These are phyloP conservation scores for Kalanchoe fedtschenkoi DNA, from an alignment of 164 flowering plant genomes.

Conservation along the genomic window DNA sequence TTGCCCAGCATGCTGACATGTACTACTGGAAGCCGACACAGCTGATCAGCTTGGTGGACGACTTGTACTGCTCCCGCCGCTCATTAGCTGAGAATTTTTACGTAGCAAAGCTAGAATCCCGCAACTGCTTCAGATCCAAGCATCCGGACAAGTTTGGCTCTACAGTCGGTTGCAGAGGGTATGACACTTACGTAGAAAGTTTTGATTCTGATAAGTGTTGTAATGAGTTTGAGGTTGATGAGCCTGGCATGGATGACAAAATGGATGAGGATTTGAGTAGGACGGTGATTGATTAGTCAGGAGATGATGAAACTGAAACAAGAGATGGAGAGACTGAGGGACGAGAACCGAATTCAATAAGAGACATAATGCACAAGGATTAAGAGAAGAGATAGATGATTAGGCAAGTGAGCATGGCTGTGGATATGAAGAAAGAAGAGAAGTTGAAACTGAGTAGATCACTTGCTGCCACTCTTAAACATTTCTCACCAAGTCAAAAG, in stretches of 20 bases:
- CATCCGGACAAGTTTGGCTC: constrained; percentile 18
- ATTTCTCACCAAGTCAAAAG: constrained; percentile 26
- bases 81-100: constrained; percentile 77
- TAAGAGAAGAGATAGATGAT: constrained; percentile 86
- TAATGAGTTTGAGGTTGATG: constrained; percentile 58
- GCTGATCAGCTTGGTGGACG: constrained; percentile 74
- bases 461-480: constrained; percentile 16
- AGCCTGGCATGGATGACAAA: constrained; percentile 31
- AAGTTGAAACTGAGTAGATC: constrained; percentile 31
- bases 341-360: constrained; percentile 40
- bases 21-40: constrained; percentile 85
- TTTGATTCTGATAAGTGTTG: constrained; percentile 26
- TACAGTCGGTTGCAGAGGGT: constrained; percentile 2
- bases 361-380: constrained; percentile 49
- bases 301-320: constrained; percentile 40
- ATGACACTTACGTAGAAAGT: constrained; percentile 19
- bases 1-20: constrained; percentile 87
- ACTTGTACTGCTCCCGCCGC: constrained; percentile 69
- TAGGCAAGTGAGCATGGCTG: constrained; percentile 58
- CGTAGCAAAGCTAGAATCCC: constrained; percentile 41
- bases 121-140: constrained; percentile 17
- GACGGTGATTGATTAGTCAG: constrained; percentile 9
- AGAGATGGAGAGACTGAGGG: constrained; percentile 43
- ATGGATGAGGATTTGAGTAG: constrained; percentile 14
- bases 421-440: constrained; percentile 58